Conservation (phyloP, 2,329 filamentous ascomycete genomes). For the Cordyceps farinosa region DNA sequence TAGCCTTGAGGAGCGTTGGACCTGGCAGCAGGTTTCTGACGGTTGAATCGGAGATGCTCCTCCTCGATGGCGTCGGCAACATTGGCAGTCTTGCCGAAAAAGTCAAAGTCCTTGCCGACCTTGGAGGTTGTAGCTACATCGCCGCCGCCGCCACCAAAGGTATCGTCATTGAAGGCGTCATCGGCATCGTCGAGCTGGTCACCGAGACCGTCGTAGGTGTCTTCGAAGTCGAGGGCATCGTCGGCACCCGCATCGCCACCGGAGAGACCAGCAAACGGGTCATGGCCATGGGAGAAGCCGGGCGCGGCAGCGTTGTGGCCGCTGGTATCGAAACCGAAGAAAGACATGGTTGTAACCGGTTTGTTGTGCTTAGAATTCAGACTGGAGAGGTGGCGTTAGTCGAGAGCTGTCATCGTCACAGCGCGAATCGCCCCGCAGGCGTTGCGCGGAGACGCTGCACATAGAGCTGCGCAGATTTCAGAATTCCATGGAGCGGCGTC, state of each 20-base stretch:
- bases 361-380: slow-evolving; percentile 21
- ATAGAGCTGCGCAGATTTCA: neutral
- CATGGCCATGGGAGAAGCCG: slow-evolving; percentile 77
- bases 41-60: slow-evolving; percentile 80
- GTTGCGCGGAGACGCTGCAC: neutral
- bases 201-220: slow-evolving; percentile 93
- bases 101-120: slow-evolving; percentile 93
- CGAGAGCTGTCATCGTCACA: neutral
- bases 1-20: slow-evolving; percentile 32
- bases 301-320: slow-evolving; percentile 63
- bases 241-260: slow-evolving; percentile 46
- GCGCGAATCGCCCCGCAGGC: neutral
- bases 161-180: slow-evolving; percentile 96
- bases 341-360: slow-evolving; percentile 62
- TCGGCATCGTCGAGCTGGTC: slow-evolving; percentile 87
- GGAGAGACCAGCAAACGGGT: slow-evolving; percentile 84
- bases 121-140: slow-evolving; percentile 41
- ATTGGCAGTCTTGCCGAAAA: slow-evolving; percentile 88
- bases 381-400: neutral
- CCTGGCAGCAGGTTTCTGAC: slow-evolving; percentile 61
- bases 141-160: slow-evolving; percentile 61
- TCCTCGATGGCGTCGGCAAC: slow-evolving; percentile 83
- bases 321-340: slow-evolving; percentile 81
- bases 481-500: no score
- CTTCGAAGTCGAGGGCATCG: slow-evolving; percentile 75